Base-by-base conservation (phyloP, 208 protist species). In the Chromosphaera perkinsii region DNA sequence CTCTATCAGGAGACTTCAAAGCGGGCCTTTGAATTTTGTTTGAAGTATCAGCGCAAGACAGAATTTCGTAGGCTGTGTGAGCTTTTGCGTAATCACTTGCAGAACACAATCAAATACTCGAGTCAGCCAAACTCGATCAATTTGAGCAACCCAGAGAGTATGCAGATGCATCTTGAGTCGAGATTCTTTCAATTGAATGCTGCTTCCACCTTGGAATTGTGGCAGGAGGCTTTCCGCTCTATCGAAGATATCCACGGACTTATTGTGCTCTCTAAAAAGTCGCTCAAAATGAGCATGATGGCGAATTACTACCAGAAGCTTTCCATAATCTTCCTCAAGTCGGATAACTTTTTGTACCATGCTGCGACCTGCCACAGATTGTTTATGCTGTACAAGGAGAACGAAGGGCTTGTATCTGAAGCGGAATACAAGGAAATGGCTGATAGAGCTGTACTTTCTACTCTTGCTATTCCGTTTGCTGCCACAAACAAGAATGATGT, bases 31-130 rank as follows among this genome's bases (percentile, higher is more conserved):
- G 47, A 55, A 1, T 89, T 88, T 64, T 90, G 85, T 74, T 29
- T 63, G 22, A 73, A 79, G 39, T 89, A 89, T 67, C 64, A 81
- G 61, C 78, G 85, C 55, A 85, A 76, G 47, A 81, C 52, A 17
- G 86, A 90, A 51, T 88, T 88, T 57, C 63, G 75, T 26, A 42
- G 81, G n/a, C 58, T 90, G 17, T 82, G 75, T 54, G 81, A 89
- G 12, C 67, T 85, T 4, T 62, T 91, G 45, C 76, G 84, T 54
- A 66, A 22, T 22, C 60, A 68, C 39, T 10, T 68, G 32, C 1
- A 29, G 32, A 42, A 51, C 17, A 39, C 68, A 7, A 17, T 27
- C 37, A 79, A 79, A 58, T 73, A 70, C 70, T 47, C 32, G n/a
- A 60, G 72, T 22, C 51, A 75, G 42, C 49, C 63, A 49, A 66